phyloP scores from a whole-genome alignment of 2,329 filamentous ascomycete species.

The Monosporascus cannonballus region DNA sequence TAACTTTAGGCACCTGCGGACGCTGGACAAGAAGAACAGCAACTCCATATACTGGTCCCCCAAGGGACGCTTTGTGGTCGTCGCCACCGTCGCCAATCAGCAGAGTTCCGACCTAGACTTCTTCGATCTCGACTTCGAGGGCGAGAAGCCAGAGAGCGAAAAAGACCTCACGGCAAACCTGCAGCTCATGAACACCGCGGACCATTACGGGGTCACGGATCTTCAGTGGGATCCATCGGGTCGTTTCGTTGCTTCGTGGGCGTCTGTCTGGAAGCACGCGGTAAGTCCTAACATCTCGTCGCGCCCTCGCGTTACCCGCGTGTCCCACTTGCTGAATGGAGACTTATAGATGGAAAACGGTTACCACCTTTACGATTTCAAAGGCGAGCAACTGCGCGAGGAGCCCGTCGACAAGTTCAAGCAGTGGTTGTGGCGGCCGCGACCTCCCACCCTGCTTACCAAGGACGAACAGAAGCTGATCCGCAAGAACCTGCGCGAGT shows the following conservation, averaged over 20 bases:
- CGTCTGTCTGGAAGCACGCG: slow-evolving; percentile 90
- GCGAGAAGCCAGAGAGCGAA: slow-evolving; percentile 86
- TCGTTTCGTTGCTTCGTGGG: slow-evolving; percentile 88
- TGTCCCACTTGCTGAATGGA: slow-evolving; percentile 5
- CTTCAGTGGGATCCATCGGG: slow-evolving; percentile 98
- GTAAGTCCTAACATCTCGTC: slow-evolving; percentile 48
- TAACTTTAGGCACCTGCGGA: slow-evolving; percentile 95
- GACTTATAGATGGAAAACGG: slow-evolving; percentile 87
- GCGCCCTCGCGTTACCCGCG: not conserved
- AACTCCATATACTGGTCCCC: slow-evolving; percentile 99
- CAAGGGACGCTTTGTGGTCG: slow-evolving; percentile 87
- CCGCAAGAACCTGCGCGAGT: slow-evolving; percentile 97
- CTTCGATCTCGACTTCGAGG: slow-evolving; percentile 96
- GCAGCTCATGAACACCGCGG: slow-evolving; percentile 85
- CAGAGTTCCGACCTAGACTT: slow-evolving; percentile 96
- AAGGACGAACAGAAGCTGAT: slow-evolving; percentile 98
- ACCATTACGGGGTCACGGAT: slow-evolving; percentile 97
- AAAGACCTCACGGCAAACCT: slow-evolving; percentile 94
- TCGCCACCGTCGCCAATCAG: slow-evolving; percentile 87
- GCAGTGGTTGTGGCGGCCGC: slow-evolving; percentile 91
- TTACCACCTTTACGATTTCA: slow-evolving; percentile 97
- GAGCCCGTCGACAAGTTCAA: slow-evolving; percentile 96
- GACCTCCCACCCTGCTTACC: slow-evolving; percentile 81
- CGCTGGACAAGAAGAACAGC: slow-evolving; percentile 98
- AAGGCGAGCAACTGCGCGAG: slow-evolving; percentile 80